These are phyloP conservation scores for Lepraria neglecta DNA, from an alignment of 495 filamentous ascomycete species.

Conservation along the genomic window DNA sequence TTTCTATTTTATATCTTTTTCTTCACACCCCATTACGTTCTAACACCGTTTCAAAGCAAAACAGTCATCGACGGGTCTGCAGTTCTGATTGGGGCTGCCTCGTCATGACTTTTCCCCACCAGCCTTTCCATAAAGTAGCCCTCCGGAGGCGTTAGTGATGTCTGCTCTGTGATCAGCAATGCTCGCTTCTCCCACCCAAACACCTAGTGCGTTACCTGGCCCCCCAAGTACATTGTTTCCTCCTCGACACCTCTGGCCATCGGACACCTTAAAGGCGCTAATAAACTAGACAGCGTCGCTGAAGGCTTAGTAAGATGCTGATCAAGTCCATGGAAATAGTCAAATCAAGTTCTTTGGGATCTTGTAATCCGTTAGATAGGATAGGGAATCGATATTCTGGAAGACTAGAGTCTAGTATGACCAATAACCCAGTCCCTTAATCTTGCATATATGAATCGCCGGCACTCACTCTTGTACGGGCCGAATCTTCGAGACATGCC, in stretches of 20 bases:
- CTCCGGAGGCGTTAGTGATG: background rate
- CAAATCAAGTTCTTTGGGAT: too few species aligned
- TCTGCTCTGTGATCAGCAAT: background rate
- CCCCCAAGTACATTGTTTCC: constrained; percentile 4
- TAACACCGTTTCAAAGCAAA: background rate
- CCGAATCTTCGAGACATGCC: too few species aligned
- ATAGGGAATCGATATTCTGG: too few species aligned
- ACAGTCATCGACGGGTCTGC: background rate
- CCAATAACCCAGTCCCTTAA: too few species aligned
- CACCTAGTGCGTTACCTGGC: background rate
- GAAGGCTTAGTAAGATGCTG: too few species aligned
- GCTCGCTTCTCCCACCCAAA: background rate
- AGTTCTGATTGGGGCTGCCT: background rate
- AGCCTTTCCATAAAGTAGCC: constrained; percentile 1
- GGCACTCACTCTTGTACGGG: too few species aligned
- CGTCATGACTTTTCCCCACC: background rate
- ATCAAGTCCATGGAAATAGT: too few species aligned
- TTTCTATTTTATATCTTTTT: background rate
- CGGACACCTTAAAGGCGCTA: too few species aligned
- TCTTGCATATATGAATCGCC: too few species aligned
- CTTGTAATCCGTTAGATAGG: too few species aligned
- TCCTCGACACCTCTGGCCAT: constrained; percentile 3
- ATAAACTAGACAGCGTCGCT: too few species aligned
- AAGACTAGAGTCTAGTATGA: too few species aligned
- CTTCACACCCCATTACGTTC: background rate